Conservation (phyloP, 805 yeast genomes). For the Saccharomycopsis oosterbeekiorum region DNA sequence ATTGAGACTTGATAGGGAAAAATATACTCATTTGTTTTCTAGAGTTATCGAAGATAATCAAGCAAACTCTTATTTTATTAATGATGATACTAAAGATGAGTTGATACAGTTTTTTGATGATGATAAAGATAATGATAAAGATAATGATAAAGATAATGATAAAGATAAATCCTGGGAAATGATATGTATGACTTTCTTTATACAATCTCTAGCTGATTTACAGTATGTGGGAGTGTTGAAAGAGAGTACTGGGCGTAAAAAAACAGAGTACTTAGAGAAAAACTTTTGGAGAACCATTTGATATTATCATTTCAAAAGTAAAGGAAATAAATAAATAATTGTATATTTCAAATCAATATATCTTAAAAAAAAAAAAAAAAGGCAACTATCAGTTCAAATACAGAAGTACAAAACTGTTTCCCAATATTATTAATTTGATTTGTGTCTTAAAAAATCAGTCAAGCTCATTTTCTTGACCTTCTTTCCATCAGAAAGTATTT, state of each 20-base stretch:
- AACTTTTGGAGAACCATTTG: slow-evolving; percentile 44
- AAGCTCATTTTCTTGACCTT: slow-evolving; percentile 54
- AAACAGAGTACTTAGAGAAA: slow-evolving; percentile 60
- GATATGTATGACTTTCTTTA: slow-evolving; percentile 57
- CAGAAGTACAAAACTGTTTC: too few relatives aligned
- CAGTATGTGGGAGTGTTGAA: slow-evolving; percentile 59
- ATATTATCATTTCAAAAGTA: background rate
- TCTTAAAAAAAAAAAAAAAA: background rate
- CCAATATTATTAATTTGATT: slow-evolving; percentile 22
- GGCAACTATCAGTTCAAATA: background rate
- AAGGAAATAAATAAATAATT: background rate
- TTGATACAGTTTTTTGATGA: background rate
- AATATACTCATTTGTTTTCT: slow-evolving; percentile 19
- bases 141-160: slow-evolving; percentile 18
- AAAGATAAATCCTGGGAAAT: slow-evolving; percentile 47
- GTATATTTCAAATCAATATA: background rate
- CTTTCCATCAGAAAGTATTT: slow-evolving; percentile 24
- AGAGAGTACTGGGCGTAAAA: slow-evolving; percentile 40
- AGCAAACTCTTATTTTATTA: background rate
- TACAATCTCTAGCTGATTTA: slow-evolving; percentile 65
- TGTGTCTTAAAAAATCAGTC: slow-evolving; percentile 64
- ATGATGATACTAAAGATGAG: background rate
- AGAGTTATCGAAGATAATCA: slow-evolving; percentile 8
- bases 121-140: slow-evolving; percentile 15
- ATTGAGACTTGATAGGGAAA: slow-evolving; percentile 31